phyloP scores from a whole-genome alignment of 2,329 filamentous ascomycete genomes.

The Harringtonia aguacate region DNA sequence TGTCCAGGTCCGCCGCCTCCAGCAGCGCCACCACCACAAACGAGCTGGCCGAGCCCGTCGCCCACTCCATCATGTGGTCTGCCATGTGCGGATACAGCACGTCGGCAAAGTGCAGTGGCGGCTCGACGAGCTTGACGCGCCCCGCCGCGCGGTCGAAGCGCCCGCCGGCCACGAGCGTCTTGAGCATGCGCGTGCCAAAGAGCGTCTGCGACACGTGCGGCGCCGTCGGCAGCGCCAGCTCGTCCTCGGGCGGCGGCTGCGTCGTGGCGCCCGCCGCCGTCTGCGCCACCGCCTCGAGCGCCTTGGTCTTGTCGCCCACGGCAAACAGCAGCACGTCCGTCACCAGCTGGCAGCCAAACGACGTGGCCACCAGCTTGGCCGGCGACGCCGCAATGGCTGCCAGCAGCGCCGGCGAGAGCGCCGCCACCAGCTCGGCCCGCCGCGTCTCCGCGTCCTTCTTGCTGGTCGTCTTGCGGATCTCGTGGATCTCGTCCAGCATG shows the following conservation, averaged over 20 bases:
- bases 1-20: conserved; percentile 63
- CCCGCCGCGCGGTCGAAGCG: conserved; percentile 69
- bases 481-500: conserved; percentile 65
- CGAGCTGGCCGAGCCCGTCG: conserved; percentile 63
- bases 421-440: conserved; percentile 63
- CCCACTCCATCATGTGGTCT: conserved; percentile 68
- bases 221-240: conserved; percentile 20
- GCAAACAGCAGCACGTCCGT: conserved; percentile 70
- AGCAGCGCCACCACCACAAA: conserved; percentile 78
- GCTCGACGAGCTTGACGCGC: conserved; percentile 59
- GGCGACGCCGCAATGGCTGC: conserved; percentile 61
- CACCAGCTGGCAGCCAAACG: conserved; percentile 81
- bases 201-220: conserved; percentile 51
- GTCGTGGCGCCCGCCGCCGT: conserved; percentile 46
- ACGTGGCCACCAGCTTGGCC: conserved; percentile 57
- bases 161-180: conserved; percentile 82
- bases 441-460: conserved; percentile 81
- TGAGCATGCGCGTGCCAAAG: conserved; percentile 72
- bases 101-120: conserved; percentile 69
- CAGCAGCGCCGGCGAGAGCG: conserved; percentile 65
- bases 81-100: conserved; percentile 75
- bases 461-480: conserved; percentile 71
- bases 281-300: conserved; percentile 59
- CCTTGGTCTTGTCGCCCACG: conserved; percentile 64
- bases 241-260: not conserved